Conservation (phyloP, 768 basidiomycete genomes). For the Boletus subcaerulescens region DNA sequence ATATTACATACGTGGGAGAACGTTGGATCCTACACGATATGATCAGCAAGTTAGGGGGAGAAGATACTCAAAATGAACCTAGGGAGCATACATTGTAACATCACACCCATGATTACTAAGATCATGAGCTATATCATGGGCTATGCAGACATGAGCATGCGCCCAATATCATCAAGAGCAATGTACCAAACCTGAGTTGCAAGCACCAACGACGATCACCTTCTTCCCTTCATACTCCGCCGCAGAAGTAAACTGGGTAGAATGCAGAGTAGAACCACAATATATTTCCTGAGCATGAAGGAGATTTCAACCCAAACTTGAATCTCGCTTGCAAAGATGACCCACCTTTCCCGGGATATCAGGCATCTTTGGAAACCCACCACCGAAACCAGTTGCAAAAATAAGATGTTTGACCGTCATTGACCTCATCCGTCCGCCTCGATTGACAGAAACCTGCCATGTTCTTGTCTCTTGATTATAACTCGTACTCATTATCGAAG, state of each 20-base stretch:
- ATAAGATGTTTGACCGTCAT: conserved; percentile 49
- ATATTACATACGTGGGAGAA: conserved; percentile 30
- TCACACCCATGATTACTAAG: conserved; percentile 28
- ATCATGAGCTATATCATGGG: conserved; percentile 40
- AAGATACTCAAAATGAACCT: conserved; percentile 14
- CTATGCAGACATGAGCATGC: conserved; percentile 13
- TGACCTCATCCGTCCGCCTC: conserved; percentile 28
- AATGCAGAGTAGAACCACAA: conserved; percentile 53
- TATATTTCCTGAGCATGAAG: conserved; percentile 41
- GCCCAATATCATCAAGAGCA: not conserved
- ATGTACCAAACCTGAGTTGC: conserved; percentile 47
- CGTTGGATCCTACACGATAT: conserved; percentile 23
- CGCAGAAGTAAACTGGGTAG: conserved; percentile 45
- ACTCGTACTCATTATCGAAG: conserved; percentile 34
- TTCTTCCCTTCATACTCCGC: conserved; percentile 55
- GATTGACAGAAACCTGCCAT: conserved; percentile 43
- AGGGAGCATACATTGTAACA: conserved; percentile 23
- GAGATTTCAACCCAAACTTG: not conserved
- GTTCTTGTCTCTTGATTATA: conserved; percentile 35
- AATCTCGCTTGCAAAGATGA: not conserved
- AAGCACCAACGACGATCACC: conserved; percentile 61
- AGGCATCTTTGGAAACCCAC: conserved; percentile 47
- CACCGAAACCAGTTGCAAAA: conserved; percentile 52
- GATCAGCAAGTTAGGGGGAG: conserved; percentile 10
- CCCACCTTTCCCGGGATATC: conserved; percentile 41